These are phyloP conservation scores for Neurospora pannonica DNA, from an alignment of 495 filamentous ascomycete genomes.

Conservation along the genomic window DNA sequence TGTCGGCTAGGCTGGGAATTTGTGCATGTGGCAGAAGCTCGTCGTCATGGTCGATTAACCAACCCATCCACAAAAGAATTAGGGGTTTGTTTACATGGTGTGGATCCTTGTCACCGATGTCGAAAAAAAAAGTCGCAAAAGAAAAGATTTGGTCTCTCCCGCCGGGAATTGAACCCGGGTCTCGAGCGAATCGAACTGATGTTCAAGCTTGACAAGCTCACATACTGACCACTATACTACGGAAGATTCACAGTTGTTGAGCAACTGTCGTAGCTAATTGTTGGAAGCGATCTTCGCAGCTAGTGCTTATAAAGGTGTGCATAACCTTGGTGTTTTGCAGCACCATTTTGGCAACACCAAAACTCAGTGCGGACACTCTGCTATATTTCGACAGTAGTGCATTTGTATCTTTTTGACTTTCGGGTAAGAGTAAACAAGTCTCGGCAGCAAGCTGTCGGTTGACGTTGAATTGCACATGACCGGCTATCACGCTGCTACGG, in stretches of 20 bases:
- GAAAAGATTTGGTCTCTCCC: not conserved
- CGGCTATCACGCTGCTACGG: no score
- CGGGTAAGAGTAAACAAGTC: no score
- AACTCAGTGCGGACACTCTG: not conserved
- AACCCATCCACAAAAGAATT: not conserved
- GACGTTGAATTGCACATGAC: not conserved
- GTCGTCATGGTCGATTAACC: not conserved
- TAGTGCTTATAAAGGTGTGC: not conserved
- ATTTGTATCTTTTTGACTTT: no score
- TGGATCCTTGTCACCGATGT: not conserved
- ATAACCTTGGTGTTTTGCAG: not conserved
- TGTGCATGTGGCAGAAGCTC: not conserved
- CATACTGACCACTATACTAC: not conserved
- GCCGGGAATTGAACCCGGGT: no score
- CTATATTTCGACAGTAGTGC: rapidly evolving
- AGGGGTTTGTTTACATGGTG: not conserved
- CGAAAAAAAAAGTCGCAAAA: not conserved
- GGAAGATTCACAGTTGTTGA: not conserved
- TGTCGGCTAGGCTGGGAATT: not conserved
- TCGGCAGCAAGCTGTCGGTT: rapidly evolving
- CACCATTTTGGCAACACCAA: not conserved
- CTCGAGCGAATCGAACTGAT: not conserved
- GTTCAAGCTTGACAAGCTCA: not conserved
- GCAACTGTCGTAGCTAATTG: not conserved
- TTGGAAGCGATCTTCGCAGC: not conserved